Evolutionary conservation across 148 eudicot species (phyloP).

Genomic region (Cornus kousa): DNA sequence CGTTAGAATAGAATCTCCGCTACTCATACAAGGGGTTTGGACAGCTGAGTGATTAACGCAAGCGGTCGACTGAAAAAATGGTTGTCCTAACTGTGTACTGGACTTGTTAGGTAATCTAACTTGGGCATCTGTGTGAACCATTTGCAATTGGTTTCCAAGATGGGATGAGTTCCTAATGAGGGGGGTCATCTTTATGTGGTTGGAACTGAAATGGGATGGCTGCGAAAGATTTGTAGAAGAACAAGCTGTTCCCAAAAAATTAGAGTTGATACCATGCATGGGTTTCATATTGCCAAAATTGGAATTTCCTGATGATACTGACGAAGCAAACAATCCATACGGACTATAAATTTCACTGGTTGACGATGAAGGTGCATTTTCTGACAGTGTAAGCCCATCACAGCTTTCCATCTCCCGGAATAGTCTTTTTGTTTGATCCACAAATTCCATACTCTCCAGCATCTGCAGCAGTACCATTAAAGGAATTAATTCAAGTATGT

Average conservation of each 20-base stretch:
- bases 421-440: conserved; percentile 45
- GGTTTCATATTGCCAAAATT: conserved; percentile 4
- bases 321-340: conserved; percentile 30
- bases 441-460: conserved; percentile 43
- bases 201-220: conserved; percentile 16
- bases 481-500: background rate
- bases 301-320: conserved; percentile 34
- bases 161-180: background rate
- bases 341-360: conserved; percentile 20
- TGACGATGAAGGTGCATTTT: conserved; percentile 34
- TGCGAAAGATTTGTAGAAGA: conserved; percentile 10
- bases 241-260: conserved; percentile 7
- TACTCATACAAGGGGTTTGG: conserved; percentile 7
- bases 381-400: conserved; percentile 21
- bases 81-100: background rate
- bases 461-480: conserved; percentile 39
- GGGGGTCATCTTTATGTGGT: background rate
- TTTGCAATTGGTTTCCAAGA: conserved; percentile 13
- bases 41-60: conserved; percentile 10
- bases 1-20: conserved; percentile 19
- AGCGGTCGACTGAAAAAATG: conserved; percentile 2
- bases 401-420: conserved; percentile 29
- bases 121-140: conserved; percentile 12
- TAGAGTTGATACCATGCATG: background rate
- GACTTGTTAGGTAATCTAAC: background rate